Evolutionary conservation across 1,284 basidiomycete species (phyloP), one percentile per base, ranked within the genome.

Genomic region (Phlebopus sp.): DNA sequence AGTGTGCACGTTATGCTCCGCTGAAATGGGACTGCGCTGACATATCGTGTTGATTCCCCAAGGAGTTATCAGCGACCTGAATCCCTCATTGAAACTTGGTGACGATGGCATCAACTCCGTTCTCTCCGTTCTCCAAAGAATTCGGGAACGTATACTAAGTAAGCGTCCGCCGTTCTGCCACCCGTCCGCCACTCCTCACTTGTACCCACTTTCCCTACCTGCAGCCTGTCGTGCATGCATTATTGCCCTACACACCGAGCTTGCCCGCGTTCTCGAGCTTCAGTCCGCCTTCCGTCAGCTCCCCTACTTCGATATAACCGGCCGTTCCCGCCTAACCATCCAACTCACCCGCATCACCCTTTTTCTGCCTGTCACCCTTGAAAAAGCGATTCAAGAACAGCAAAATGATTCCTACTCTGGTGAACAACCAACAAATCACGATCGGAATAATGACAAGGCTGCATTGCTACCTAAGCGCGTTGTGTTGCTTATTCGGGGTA

Each of bases 191-290:
- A 37, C 37, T 44, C 44, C 29, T 46, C 11, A 45, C 18, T 29
- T 34, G 47, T 44, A 32, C 34, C 44, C 29, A 32, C 37, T 27
- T 32, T 40, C 13, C 23, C 58, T 89, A 87, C 84, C n/a, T 91
- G 88, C 58, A 90, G 88, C 84, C n/a, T 91, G 88, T 54, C 82
- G 86, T 37, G 83, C 85, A 25, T 90, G 90, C 58, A 74, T 91
- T 30, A 75, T 83, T 47, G 78, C 88, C 3, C 75, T 93, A 7
- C 84, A 87, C 62, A 70, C 81, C 32, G 84, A 92, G 58, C 76
- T 92, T 50, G 73, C 78, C 11, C 79, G 84, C 23, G 76, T 91
- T 7, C 78, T 91, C 55, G 90, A 92, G 61, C 78, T 91, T 11
- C 89, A 92, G 58, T 80, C 84, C 55, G 79, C 81, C 4, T 83